These are phyloP conservation scores for Pythium oligandrum DNA, from an alignment of 352 stramenopile species.

Conservation along the genomic window DNA sequence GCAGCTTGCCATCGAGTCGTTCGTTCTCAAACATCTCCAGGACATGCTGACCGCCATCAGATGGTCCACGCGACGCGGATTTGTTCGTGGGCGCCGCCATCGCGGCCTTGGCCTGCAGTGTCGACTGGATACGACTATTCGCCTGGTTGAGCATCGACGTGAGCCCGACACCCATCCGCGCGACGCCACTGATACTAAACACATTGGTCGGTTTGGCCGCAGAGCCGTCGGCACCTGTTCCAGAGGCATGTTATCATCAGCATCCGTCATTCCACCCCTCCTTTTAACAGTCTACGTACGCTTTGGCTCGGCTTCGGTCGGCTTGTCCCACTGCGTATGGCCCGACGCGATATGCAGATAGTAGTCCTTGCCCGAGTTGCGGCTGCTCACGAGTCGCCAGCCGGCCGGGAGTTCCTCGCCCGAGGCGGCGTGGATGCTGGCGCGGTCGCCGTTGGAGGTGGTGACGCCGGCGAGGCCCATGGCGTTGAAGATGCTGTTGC, in stretches of 20 bases:
- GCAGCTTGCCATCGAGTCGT: constrained; percentile 70
- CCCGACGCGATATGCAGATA: constrained; percentile 67
- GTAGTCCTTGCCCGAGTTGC: constrained; percentile 61
- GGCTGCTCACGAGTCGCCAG: constrained; percentile 68
- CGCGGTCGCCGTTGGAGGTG: constrained; percentile 3
- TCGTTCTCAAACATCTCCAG: constrained; percentile 87
- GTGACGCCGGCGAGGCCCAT: constrained; percentile 24
- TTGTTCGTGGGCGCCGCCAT: constrained; percentile 12
- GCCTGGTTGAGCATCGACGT: constrained; percentile 62
- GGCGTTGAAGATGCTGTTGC: constrained; percentile 63
- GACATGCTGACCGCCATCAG: constrained; percentile 60
- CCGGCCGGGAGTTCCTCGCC: constrained; percentile 41
- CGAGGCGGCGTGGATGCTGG: neutral
- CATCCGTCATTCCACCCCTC: no score
- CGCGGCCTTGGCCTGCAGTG: constrained; percentile 45
- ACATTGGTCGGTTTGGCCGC: constrained; percentile 27
- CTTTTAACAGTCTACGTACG: constrained; percentile 18
- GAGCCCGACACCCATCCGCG: constrained; percentile 57
- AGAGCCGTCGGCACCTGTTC: constrained; percentile 3
- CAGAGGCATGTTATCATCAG: no score
- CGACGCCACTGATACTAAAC: constrained; percentile 51
- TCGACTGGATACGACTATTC: constrained; percentile 66
- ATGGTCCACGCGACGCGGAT: constrained; percentile 24
- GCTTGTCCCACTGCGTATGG: constrained; percentile 62
- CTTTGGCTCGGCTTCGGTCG: constrained; percentile 62